phyloP scores from a whole-genome alignment of 148 eudicot genomes.

The Chenopodium berlandieri region DNA sequence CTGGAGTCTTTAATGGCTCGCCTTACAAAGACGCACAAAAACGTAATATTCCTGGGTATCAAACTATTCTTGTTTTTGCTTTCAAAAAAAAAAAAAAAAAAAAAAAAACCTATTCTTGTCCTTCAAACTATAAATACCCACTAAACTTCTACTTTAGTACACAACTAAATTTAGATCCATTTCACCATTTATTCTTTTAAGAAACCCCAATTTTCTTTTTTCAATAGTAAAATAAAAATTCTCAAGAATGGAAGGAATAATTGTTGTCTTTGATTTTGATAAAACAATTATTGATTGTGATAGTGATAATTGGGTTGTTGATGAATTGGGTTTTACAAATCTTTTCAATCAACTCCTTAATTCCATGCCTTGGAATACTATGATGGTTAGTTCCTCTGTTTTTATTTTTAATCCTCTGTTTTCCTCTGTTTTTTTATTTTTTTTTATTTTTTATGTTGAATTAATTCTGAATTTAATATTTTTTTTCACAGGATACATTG shows the following conservation, averaged over 20 bases:
- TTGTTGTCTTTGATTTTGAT: slow-evolving; percentile 76
- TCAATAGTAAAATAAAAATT: neutral
- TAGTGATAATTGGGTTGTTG: slow-evolving; percentile 81
- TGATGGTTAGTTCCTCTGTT: slow-evolving; percentile 48
- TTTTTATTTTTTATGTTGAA: neutral
- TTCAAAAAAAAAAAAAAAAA: too few relatives aligned
- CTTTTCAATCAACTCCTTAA: slow-evolving; percentile 66
- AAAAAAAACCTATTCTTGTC: neutral
- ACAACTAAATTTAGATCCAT: neutral
- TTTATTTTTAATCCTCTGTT: neutral
- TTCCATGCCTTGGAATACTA: slow-evolving; percentile 76
- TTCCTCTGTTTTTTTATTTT: neutral
- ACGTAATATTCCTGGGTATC: slow-evolving; percentile 40
- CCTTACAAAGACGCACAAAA: neutral
- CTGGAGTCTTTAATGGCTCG: neutral
- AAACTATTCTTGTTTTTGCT: neutral
- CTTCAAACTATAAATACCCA: slow-evolving; percentile 22
- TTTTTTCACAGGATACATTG: slow-evolving; percentile 53
- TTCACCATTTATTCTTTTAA: neutral
- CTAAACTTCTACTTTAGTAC: neutral
- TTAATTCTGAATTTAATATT: neutral
- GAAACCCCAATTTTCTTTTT: neutral
- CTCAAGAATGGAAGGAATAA: slow-evolving; percentile 45
- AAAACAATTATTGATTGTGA: slow-evolving; percentile 71
- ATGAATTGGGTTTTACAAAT: slow-evolving; percentile 66